Evolutionary conservation across 108 stramenopile species (phyloP).

Genomic region (Cyclostephanos invisitatus): DNA sequence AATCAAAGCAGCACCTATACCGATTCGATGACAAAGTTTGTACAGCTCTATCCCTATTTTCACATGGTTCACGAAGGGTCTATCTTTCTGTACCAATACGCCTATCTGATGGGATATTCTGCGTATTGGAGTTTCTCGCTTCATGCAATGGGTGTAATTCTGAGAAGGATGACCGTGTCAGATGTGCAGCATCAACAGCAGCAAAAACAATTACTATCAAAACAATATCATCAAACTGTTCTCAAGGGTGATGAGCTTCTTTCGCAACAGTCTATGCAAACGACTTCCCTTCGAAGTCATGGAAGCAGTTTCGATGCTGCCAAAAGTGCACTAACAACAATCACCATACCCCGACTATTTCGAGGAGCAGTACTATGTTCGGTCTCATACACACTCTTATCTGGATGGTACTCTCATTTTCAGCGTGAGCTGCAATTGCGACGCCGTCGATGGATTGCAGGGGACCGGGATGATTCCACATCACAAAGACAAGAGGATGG

Average conservation of each 20-base stretch:
- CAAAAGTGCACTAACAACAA: constrained; percentile 9
- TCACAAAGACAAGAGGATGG: constrained; percentile 1
- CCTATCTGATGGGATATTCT: constrained; percentile 68
- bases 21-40: constrained; percentile 36
- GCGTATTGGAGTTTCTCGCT: constrained; percentile 68
- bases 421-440: constrained; percentile 38
- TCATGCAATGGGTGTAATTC: constrained; percentile 53
- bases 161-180: constrained; percentile 66
- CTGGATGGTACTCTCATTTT: constrained; percentile 43
- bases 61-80: constrained; percentile 57
- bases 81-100: constrained; percentile 62
- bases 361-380: constrained; percentile 41
- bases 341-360: constrained; percentile 28
- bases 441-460: constrained; percentile 53
- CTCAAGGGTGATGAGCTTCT: constrained; percentile 5
- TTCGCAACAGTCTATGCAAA: constrained; percentile 10
- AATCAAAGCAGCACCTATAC: constrained; percentile 8
- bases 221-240: constrained; percentile 7
- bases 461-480: constrained; percentile 16
- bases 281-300: constrained; percentile 3
- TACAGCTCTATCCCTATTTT: constrained; percentile 60
- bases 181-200: constrained; percentile 51
- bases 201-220: constrained; percentile 13
- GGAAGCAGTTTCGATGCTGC: background rate
- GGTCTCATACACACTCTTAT: constrained; percentile 34